These are phyloP conservation scores for Phytophthora pluvialis DNA, from an alignment of 352 stramenopile species.

Conservation along the genomic window DNA sequence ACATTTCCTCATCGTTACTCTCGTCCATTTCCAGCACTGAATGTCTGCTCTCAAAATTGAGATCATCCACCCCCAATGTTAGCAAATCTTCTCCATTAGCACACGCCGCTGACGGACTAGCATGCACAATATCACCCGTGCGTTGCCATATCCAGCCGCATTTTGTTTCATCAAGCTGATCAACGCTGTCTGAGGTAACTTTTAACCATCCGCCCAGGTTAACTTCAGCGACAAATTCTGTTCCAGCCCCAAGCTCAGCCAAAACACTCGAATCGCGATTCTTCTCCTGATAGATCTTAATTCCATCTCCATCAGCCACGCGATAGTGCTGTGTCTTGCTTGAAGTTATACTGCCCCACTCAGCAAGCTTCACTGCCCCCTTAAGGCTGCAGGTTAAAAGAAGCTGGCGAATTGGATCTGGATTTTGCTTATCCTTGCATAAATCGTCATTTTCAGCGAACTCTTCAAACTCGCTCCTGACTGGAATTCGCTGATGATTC, in stretches of 20 bases:
- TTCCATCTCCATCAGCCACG: conserved; percentile 36
- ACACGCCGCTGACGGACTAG: conserved; percentile 16
- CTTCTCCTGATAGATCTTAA: conserved; percentile 36
- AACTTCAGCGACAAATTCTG: conserved; percentile 27
- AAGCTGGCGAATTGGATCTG: conserved; percentile 41
- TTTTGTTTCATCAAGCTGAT: conserved; percentile 3
- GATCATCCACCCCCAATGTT: conserved; percentile 67
- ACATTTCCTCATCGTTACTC: conserved; percentile 62
- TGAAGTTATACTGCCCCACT: conserved; percentile 1
- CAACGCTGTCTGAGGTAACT: conserved; percentile 15
- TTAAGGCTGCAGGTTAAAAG: conserved; percentile 20
- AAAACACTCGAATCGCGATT: conserved; percentile 22
- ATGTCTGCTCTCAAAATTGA: conserved; percentile 35
- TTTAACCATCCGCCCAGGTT: conserved; percentile 43
- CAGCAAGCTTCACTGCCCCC: not conserved
- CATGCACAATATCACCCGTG: conserved; percentile 46
- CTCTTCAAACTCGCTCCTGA: conserved; percentile 57
- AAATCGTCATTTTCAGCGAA: conserved; percentile 20
- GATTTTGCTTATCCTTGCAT: conserved; percentile 2
- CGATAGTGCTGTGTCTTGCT: conserved; percentile 28
- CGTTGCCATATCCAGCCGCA: conserved; percentile 56
- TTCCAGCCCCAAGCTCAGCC: conserved; percentile 24
- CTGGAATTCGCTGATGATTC: conserved; percentile 46
- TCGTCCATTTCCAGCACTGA: conserved; percentile 64
- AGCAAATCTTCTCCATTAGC: conserved; percentile 61